phyloP scores from a whole-genome alignment of 805 yeast species.

The Naumovozyma baii region DNA sequence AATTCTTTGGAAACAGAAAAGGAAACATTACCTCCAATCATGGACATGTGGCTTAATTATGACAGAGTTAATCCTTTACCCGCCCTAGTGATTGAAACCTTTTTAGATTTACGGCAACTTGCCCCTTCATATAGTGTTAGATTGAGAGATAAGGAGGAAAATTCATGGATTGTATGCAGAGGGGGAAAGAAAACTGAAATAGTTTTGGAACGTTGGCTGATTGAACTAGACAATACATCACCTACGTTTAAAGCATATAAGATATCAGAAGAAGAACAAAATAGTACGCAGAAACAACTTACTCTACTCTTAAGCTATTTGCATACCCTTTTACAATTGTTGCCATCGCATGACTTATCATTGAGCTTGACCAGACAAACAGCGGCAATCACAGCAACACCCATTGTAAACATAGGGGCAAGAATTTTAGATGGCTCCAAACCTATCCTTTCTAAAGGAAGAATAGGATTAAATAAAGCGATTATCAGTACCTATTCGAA shows the following conservation, averaged over 20 bases:
- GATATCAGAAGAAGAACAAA: conserved; percentile 40
- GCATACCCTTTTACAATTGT: conserved; percentile 51
- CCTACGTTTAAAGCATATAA: conserved; percentile 29
- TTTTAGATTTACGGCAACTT: conserved; percentile 53
- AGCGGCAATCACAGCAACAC: conserved; percentile 9
- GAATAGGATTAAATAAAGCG: conserved; percentile 73
- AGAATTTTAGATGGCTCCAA: conserved; percentile 66
- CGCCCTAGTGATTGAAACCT: conserved; percentile 81
- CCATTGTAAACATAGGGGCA: conserved; percentile 41
- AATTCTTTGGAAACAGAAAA: conserved; percentile 1
- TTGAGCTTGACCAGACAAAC: conserved; percentile 32
- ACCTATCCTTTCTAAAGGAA: conserved; percentile 70
- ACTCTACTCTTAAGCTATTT: conserved; percentile 65
- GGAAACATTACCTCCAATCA: conserved; percentile 14
- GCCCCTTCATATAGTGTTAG: conserved; percentile 49
- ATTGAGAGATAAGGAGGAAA: conserved; percentile 44
- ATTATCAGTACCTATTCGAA: conserved; percentile 35
- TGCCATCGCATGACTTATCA: conserved; percentile 62
- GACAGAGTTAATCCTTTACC: conserved; percentile 42
- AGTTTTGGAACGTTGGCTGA: conserved; percentile 89
- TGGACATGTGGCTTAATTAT: conserved; percentile 57
- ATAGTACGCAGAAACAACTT: conserved; percentile 63
- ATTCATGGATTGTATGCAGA: conserved; percentile 47
- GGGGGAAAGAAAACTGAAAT: conserved; percentile 66
- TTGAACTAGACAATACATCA: conserved; percentile 54